Evolutionary conservation across 2,329 filamentous ascomycete species (phyloP).

Genomic region (Harringtonia lauricola): DNA sequence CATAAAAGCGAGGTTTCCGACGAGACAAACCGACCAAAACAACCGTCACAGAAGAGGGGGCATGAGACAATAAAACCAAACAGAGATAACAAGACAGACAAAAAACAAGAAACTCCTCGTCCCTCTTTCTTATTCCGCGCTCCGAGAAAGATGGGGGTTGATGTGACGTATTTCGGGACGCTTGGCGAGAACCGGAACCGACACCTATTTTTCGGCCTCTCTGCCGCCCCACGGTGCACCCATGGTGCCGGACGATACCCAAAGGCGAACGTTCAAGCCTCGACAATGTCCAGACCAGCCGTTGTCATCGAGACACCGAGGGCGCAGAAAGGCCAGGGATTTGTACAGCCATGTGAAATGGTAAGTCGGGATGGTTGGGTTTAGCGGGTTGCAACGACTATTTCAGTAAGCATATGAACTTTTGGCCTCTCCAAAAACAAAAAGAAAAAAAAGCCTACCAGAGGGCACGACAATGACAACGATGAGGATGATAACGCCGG

Average conservation of each 20-base stretch:
- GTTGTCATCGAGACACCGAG: no score
- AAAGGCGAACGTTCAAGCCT: no score
- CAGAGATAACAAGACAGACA: neutral
- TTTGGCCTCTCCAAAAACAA: neutral
- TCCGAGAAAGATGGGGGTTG: neutral
- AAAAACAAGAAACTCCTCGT: slow-evolving; percentile 5
- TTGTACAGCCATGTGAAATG: no score
- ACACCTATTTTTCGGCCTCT: no score
- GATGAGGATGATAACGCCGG: slow-evolving; percentile 82
- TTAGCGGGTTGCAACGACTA: slow-evolving; percentile 12
- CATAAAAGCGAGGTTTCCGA: neutral
- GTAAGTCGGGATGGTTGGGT: no score
- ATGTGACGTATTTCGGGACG: neutral
- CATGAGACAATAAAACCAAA: neutral
- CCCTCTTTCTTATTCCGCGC: slow-evolving; percentile 1
- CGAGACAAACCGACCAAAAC: neutral
- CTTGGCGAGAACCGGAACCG: neutral
- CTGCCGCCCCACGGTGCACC: neutral
- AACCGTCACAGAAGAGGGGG: neutral
- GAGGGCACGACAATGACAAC: slow-evolving; percentile 89
- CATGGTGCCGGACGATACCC: no score
- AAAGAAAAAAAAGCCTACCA: slow-evolving; percentile 44
- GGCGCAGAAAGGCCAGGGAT: no score
- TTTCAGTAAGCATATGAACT: neutral
- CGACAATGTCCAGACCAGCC: no score